Evolutionary conservation across 768 basidiomycete species (phyloP).

Genomic region (Hydnum rufescens): DNA sequence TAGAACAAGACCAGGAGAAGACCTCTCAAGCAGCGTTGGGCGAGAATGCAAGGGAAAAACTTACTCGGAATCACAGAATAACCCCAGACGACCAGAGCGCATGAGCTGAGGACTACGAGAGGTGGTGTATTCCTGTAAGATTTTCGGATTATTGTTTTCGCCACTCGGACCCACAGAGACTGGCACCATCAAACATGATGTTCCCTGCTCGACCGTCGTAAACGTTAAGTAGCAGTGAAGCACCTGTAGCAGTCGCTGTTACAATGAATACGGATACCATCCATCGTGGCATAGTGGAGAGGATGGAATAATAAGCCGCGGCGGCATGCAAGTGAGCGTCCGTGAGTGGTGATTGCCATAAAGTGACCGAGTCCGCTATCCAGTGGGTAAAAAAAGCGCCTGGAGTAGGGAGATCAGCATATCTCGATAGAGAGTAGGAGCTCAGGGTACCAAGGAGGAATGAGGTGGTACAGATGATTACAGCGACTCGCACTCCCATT

Average conservation of each 20-base stretch:
- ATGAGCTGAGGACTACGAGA: neutral
- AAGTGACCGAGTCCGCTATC: slow-evolving; percentile 81
- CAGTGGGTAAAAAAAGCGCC: slow-evolving; percentile 74
- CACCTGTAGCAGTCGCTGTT: slow-evolving; percentile 37
- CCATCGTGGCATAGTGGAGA: slow-evolving; percentile 41
- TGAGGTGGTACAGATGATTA: slow-evolving; percentile 59
- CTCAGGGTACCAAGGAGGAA: slow-evolving; percentile 45
- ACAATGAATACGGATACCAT: slow-evolving; percentile 37
- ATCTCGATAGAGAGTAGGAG: neutral
- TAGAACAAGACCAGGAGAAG: neutral
- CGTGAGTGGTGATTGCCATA: slow-evolving; percentile 73
- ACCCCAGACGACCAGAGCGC: neutral
- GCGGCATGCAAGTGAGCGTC: slow-evolving; percentile 70
- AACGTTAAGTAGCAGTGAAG: slow-evolving; percentile 59
- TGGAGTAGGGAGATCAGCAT: slow-evolving; percentile 15
- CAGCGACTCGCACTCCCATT: slow-evolving; percentile 54
- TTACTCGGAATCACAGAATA: neutral
- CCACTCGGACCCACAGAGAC: slow-evolving; percentile 41
- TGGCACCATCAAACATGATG: slow-evolving; percentile 82
- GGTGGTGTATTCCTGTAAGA: neutral
- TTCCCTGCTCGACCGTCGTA: slow-evolving; percentile 61
- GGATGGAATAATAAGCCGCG: slow-evolving; percentile 61
- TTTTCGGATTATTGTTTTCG: neutral
- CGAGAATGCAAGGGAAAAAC: neutral
- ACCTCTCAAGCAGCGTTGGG: neutral